phyloP scores from a whole-genome alignment of 768 basidiomycete species.

The Steccherinum ochraceum region DNA sequence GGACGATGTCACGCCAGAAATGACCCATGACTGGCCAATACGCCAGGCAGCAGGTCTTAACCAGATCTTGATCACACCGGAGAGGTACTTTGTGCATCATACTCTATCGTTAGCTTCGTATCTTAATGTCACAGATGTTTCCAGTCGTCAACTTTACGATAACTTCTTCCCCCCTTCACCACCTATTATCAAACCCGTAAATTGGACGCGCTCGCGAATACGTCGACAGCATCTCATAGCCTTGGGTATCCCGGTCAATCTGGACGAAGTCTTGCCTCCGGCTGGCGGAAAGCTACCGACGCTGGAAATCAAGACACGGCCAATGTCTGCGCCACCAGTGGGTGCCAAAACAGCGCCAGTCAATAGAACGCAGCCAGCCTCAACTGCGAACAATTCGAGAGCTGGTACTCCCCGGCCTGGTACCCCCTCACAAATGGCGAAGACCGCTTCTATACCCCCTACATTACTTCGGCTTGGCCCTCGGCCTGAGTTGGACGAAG shows the following conservation, averaged over 20 bases:
- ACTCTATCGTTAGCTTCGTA: slow-evolving; percentile 8
- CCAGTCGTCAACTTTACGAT: slow-evolving; percentile 76
- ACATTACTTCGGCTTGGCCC: slow-evolving; percentile 57
- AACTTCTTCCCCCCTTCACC: slow-evolving; percentile 60
- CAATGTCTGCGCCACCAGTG: slow-evolving; percentile 69
- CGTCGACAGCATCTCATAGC: slow-evolving; percentile 86
- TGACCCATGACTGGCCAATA: slow-evolving; percentile 63
- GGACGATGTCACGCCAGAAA: slow-evolving; percentile 42
- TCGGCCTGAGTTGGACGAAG: slow-evolving; percentile 66
- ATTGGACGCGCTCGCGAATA: slow-evolving; percentile 91
- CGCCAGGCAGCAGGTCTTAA: slow-evolving; percentile 75
- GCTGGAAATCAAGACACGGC: slow-evolving; percentile 77
- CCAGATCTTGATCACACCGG: slow-evolving; percentile 69
- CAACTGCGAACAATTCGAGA: slow-evolving; percentile 42
- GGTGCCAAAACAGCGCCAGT: slow-evolving; percentile 39
- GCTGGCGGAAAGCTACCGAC: slow-evolving; percentile 66
- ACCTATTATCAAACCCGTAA: slow-evolving; percentile 76
- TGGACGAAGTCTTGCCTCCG: slow-evolving; percentile 84
- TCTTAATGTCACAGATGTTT: slow-evolving; percentile 18
- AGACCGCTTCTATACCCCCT: slow-evolving; percentile 22
- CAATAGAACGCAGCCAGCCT: slow-evolving; percentile 23
- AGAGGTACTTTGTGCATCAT: slow-evolving; percentile 47
- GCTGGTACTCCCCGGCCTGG: slow-evolving; percentile 41
- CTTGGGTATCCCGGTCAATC: slow-evolving; percentile 89
- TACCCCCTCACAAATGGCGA: slow-evolving; percentile 37